phyloP scores from a whole-genome alignment of 768 basidiomycete genomes.

The Tulasnella sp. region DNA sequence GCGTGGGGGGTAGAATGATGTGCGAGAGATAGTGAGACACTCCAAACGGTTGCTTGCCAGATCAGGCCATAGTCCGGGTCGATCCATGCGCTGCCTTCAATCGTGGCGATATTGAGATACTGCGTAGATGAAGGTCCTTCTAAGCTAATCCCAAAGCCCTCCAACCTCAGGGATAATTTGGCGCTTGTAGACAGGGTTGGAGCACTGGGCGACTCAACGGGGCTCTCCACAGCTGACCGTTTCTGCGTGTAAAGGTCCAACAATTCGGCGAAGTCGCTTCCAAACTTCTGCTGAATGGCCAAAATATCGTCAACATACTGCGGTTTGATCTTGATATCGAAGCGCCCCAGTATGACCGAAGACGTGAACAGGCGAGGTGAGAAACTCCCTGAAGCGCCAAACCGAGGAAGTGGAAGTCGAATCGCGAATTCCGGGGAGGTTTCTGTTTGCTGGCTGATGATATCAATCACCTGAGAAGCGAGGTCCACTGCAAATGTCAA shows the following conservation, averaged over 20 bases:
- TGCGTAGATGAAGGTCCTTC: slow-evolving; percentile 69
- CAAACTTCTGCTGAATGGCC: slow-evolving; percentile 82
- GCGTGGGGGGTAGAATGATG: slow-evolving; percentile 46
- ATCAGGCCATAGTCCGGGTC: slow-evolving; percentile 37
- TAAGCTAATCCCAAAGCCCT: slow-evolving; percentile 75
- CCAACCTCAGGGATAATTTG: slow-evolving; percentile 42
- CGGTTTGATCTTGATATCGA: slow-evolving; percentile 71
- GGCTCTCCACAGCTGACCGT: background rate
- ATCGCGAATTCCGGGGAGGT: background rate
- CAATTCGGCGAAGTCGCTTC: slow-evolving; percentile 81
- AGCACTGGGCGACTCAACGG: background rate
- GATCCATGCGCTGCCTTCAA: slow-evolving; percentile 58
- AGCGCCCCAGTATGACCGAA: slow-evolving; percentile 59
- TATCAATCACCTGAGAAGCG: slow-evolving; percentile 55
- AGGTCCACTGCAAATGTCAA: slow-evolving; percentile 60
- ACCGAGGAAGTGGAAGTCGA: slow-evolving; percentile 49
- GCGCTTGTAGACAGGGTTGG: background rate
- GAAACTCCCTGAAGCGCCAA: slow-evolving; percentile 58
- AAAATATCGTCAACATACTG: slow-evolving; percentile 80
- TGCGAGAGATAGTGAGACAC: slow-evolving; percentile 79
- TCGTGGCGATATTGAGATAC: slow-evolving; percentile 69
- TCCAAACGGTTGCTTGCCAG: slow-evolving; percentile 70
- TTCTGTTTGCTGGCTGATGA: slow-evolving; percentile 34
- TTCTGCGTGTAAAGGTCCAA: slow-evolving; percentile 52
- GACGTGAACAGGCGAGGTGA: slow-evolving; percentile 50